phyloP scores from a whole-genome alignment of 179 eudicot species.

The Dionaea muscipula region DNA sequence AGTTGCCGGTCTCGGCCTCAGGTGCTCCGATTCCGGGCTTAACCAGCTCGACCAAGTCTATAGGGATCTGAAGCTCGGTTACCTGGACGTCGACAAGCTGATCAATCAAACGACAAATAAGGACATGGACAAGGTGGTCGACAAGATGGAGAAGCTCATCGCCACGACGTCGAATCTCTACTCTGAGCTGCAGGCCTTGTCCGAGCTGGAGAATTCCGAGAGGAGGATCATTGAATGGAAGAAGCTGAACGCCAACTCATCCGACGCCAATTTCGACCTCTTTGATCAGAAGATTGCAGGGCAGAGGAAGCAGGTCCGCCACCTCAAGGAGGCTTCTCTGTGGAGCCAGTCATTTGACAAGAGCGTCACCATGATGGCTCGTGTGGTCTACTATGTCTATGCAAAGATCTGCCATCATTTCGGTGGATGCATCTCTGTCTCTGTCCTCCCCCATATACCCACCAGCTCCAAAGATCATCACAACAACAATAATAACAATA shows the following conservation, averaged over 20 bases:
- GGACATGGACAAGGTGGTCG: constrained; percentile 27
- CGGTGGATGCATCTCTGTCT: constrained; percentile 31
- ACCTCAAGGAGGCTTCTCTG: constrained; percentile 36
- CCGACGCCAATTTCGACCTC: constrained; percentile 17
- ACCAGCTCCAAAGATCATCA: neutral
- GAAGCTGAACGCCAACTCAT: constrained; percentile 1
- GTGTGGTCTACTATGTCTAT: constrained; percentile 33
- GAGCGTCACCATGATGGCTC: constrained; percentile 38
- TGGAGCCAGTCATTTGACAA: constrained; percentile 59
- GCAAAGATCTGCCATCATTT: constrained; percentile 42
- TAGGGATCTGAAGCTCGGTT: constrained; percentile 45
- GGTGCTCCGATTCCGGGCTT: constrained; percentile 39
- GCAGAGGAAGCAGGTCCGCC: constrained; percentile 45
- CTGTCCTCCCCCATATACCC: constrained; percentile 7
- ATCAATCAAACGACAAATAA: constrained; percentile 40
- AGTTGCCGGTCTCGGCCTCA: constrained; percentile 41
- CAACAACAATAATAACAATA: neutral
- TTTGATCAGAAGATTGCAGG: constrained; percentile 35
- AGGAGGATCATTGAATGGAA: constrained; percentile 34
- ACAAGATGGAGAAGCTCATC: constrained; percentile 46
- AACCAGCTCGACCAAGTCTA: constrained; percentile 35
- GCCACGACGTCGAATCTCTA: constrained; percentile 34
- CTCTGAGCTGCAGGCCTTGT: constrained; percentile 30
- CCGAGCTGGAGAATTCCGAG: constrained; percentile 48
- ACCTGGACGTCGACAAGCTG: constrained; percentile 27